phyloP scores from a whole-genome alignment of 371 early-diverging fungal genomes.

The Phascolomyces articulosus region DNA sequence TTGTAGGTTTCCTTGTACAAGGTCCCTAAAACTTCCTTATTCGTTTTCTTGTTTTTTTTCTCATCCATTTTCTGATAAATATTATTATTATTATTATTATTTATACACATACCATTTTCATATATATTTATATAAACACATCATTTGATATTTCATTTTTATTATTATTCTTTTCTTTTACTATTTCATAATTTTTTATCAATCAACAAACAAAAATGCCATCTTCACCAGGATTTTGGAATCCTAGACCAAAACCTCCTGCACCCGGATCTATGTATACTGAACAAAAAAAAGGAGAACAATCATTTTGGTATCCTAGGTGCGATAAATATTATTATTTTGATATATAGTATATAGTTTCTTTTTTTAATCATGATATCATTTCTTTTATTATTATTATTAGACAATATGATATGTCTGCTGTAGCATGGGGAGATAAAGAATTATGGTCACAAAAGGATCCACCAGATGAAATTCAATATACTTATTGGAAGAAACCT shows the following conservation, averaged over 20 bases:
- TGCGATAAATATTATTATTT: not conserved
- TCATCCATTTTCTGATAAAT: not conserved
- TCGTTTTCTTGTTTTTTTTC: not conserved
- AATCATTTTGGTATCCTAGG: constrained; percentile 14
- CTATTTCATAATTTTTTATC: not conserved
- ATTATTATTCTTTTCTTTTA: not conserved
- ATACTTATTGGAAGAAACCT: constrained; percentile 8
- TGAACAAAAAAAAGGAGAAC: constrained; percentile 1
- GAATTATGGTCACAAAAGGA: constrained; percentile 1
- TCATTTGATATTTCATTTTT: not conserved
- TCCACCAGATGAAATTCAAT: constrained; percentile 1
- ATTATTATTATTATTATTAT: not conserved
- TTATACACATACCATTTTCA: not conserved
- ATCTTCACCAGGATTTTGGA: constrained; percentile 7
- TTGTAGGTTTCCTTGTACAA: constrained; percentile 80
- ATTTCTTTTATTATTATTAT: too few species aligned
- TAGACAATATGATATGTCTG: constrained; percentile 8
- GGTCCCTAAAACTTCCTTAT: not conserved
- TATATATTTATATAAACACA: not conserved
- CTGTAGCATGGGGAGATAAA: constrained; percentile 5
- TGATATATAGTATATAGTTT: not conserved
- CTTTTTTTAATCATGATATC: not conserved
- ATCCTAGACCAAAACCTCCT: not conserved
- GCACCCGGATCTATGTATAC: not conserved
- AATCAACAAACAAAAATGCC: too few species aligned